phyloP scores from a whole-genome alignment of 2,329 filamentous ascomycete species.

The Ophiostoma montium region DNA sequence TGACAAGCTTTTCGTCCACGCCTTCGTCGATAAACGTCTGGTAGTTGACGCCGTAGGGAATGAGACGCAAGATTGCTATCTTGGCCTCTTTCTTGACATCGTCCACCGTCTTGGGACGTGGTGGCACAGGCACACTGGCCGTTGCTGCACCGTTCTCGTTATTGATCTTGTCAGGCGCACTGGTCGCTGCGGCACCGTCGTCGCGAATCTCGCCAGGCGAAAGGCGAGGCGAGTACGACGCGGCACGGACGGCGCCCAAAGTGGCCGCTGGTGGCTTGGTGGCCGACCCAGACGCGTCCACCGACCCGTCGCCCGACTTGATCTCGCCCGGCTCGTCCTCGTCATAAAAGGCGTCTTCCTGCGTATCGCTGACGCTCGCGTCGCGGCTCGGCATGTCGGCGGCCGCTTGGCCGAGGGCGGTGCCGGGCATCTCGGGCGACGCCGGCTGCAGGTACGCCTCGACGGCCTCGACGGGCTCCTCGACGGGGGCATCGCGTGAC shows the following conservation, averaged over 20 bases:
- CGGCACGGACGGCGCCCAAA: slow-evolving; percentile 1
- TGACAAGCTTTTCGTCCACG: slow-evolving; percentile 48
- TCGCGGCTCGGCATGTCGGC: slow-evolving; percentile 10
- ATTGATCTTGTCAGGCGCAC: too few relatives aligned
- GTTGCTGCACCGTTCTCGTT: too few relatives aligned
- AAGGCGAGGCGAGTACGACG: slow-evolving; percentile 11
- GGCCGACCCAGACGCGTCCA: slow-evolving; percentile 4
- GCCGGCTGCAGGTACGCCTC: not conserved
- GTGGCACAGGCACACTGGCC: too few relatives aligned
- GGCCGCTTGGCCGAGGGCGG: slow-evolving; percentile 1
- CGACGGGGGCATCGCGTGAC: not conserved
- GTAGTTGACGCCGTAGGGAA: slow-evolving; percentile 55
- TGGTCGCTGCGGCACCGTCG: not conserved
- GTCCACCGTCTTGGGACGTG: slow-evolving; percentile 18
- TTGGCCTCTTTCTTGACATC: slow-evolving; percentile 45
- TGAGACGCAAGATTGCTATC: slow-evolving; percentile 51
- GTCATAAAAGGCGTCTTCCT: slow-evolving; percentile 14
- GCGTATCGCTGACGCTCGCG: slow-evolving; percentile 13
- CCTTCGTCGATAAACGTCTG: slow-evolving; percentile 61
- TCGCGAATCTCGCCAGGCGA: slow-evolving; percentile 3
- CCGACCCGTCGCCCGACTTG: slow-evolving; percentile 5
- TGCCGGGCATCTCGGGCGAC: not conserved
- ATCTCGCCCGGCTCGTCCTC: slow-evolving; percentile 10
- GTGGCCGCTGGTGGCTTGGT: not conserved
- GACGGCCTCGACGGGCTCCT: not conserved